phyloP scores from a whole-genome alignment of 768 basidiomycete genomes.

The Cystofilobasidium capitatum region DNA sequence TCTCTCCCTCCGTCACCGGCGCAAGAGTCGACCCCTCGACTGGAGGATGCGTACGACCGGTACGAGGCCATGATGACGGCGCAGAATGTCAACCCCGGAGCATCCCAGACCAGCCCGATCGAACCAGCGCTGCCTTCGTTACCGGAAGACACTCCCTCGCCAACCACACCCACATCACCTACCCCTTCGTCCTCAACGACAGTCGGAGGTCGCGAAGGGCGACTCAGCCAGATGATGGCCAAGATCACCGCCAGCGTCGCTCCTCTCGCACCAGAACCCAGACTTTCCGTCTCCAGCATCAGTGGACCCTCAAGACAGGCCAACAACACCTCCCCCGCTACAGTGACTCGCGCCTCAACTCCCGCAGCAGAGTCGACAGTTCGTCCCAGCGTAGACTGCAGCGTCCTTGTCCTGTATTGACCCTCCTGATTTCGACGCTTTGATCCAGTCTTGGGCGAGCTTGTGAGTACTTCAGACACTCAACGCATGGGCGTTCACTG shows the following conservation, averaged over 20 bases:
- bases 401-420: conserved; percentile 15
- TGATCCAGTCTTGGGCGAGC: neutral
- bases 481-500: neutral
- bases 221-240: conserved; percentile 21
- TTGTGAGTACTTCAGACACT: neutral
- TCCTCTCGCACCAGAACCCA: neutral
- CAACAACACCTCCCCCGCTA: neutral
- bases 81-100: no score
- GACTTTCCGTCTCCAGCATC: neutral
- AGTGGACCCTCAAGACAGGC: neutral
- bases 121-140: conserved; percentile 28
- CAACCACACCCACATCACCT: neutral
- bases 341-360: conserved; percentile 36
- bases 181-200: conserved; percentile 1
- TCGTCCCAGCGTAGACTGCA: conserved; percentile 48
- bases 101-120: no score
- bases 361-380: conserved; percentile 46
- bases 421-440: neutral
- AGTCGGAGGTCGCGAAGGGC: neutral
- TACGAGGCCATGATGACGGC: conserved; percentile 62
- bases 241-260: conserved; percentile 1
- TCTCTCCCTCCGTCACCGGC: neutral
- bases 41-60: conserved; percentile 80
- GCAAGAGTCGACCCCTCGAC: neutral
- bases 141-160: conserved; percentile 3